Conservation (phyloP, 768 basidiomycete species). For the Lenzites betulinus region DNA sequence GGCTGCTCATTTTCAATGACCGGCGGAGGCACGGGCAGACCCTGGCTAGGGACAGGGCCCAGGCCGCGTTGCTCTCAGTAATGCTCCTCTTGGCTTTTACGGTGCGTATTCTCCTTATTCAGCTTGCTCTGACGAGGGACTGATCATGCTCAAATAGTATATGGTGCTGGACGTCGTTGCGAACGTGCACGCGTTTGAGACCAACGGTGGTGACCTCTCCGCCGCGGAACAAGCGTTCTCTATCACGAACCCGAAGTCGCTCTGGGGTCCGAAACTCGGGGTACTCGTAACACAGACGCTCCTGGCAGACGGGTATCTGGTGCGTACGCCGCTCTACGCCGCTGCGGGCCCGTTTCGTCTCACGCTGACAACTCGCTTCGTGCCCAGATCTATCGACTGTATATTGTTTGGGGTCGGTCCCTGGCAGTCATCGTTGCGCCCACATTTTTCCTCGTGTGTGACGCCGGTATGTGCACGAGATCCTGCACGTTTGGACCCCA, state of each 20-base stretch:
- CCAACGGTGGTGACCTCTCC: neutral
- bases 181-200: neutral
- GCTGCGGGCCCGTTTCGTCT: neutral
- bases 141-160: neutral
- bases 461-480: neutral
- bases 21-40: neutral
- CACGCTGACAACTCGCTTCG: neutral
- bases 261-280: neutral
- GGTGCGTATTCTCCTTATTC: neutral
- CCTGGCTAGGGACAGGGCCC: neutral
- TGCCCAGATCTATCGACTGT: neutral
- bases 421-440: neutral
- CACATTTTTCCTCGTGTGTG: neutral
- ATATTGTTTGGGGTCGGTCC: conserved; percentile 1
- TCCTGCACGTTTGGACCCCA: no score
- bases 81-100: neutral
- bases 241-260: neutral
- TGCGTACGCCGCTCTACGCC: neutral
- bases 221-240: neutral
- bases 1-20: neutral
- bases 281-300: neutral
- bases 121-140: no score
- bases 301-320: neutral
- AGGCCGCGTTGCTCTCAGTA: neutral
- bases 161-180: neutral